Conservation (phyloP, 2,329 filamentous ascomycete species). For the Stagonosporopsis chrysanthemi region DNA sequence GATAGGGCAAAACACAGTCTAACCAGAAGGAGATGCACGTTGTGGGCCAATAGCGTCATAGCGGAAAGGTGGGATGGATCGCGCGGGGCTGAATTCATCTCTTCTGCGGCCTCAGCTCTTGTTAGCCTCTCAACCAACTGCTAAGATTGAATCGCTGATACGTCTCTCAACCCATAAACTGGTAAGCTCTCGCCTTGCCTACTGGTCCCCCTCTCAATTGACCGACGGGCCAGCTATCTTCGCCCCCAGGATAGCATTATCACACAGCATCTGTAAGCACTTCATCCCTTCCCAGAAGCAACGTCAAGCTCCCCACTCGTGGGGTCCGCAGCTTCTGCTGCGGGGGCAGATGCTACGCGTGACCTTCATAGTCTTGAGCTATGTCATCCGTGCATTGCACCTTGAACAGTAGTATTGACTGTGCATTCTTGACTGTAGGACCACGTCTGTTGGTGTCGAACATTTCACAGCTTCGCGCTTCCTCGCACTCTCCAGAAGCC, state of each 20-base stretch:
- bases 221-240: not conserved
- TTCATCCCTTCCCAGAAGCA: conserved; percentile 6
- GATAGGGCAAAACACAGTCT: conserved; percentile 1
- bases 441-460: conserved; percentile 1
- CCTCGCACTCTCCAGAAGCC: not conserved
- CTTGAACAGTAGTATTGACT: conserved; percentile 5
- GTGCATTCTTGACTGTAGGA: not conserved
- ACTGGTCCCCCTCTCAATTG: not conserved
- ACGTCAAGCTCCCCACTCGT: not conserved
- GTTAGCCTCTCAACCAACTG: conserved; percentile 11
- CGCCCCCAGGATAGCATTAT: not conserved
- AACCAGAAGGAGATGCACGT: conserved; percentile 1
- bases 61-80: conserved; percentile 2
- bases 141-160: conserved; percentile 2
- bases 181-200: not conserved
- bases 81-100: conserved; percentile 16
- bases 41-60: conserved; percentile 5
- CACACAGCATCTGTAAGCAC: conserved; percentile 16
- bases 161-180: not conserved
- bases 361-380: not conserved
- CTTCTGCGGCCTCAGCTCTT: conserved; percentile 9
- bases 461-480: conserved; percentile 2
- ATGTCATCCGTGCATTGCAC: not conserved
- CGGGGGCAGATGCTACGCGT: conserved; percentile 4
- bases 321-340: not conserved